Percentiles rank a stretch among this genome's conserved stretches.
These are phyloP conservation scores for Chrysanthemum lavandulifolium DNA, from an alignment of 129 eudicot genomes.

Conservation along the genomic window DNA sequence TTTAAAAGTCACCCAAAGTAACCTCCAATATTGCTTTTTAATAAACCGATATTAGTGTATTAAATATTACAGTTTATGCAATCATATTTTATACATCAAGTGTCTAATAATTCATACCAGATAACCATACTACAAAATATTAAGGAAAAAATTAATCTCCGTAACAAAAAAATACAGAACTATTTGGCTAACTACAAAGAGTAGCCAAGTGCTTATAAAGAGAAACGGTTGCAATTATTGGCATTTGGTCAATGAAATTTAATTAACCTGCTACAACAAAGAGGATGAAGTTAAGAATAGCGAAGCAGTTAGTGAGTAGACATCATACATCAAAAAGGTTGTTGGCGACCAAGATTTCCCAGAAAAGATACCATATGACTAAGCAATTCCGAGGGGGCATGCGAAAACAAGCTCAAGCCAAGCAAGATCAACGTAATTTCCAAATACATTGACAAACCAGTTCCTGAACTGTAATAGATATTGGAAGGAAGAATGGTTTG, in stretches of 20 bases:
- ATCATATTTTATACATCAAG: too few species aligned
- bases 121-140: too few species aligned
- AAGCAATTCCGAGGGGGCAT: conserved; percentile 61
- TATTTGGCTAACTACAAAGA: too few species aligned
- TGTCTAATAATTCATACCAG: too few species aligned
- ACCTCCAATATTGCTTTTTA: too few species aligned
- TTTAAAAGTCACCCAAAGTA: not conserved
- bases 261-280: not conserved
- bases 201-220: too few species aligned
- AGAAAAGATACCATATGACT: conserved; percentile 42
- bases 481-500: conserved; percentile 48
- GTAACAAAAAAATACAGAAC: too few species aligned
- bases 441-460: conserved; percentile 42
- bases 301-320: conserved; percentile 49
- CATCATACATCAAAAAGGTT: conserved; percentile 55
- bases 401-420: conserved; percentile 66
- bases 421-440: conserved; percentile 63
- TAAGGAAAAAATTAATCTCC: too few species aligned
- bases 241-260: not conserved
- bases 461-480: conserved; percentile 42
- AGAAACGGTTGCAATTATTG: too few species aligned
- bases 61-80: too few species aligned
- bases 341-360: conserved; percentile 58
- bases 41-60: too few species aligned
- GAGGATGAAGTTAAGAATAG: conserved; percentile 19